These are phyloP conservation scores for Trichoderma cornu-damae DNA, from an alignment of 2,329 filamentous ascomycete genomes.

Conservation along the genomic window DNA sequence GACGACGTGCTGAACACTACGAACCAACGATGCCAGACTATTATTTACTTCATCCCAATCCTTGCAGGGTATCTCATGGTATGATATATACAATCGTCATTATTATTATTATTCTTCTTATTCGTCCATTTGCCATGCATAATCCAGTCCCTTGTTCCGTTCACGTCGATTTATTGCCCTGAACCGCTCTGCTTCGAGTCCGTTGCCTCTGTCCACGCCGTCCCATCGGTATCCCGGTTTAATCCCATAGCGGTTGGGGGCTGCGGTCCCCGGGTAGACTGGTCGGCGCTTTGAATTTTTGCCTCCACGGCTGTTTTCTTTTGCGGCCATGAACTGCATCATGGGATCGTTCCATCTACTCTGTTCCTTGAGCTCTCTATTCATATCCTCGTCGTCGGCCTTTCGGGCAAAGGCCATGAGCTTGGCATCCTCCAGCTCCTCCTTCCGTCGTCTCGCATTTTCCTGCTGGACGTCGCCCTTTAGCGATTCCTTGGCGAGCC, in stretches of 20 bases:
- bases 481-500: conserved; percentile 61
- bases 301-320: conserved; percentile 29
- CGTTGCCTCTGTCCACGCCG: conserved; percentile 88
- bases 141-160: conserved; percentile 74
- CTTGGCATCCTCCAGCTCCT: conserved; percentile 72
- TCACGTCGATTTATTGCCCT: conserved; percentile 74
- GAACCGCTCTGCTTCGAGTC: conserved; percentile 91
- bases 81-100: conserved; percentile 17
- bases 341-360: conserved; percentile 94
- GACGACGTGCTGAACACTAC: background rate
- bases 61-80: conserved; percentile 8
- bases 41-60: background rate
- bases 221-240: conserved; percentile 92
- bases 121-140: conserved; percentile 96
- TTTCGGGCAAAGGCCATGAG: conserved; percentile 73
- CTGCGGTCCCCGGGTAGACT: conserved; percentile 70
- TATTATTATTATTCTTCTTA: too few relatives aligned
- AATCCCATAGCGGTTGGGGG: conserved; percentile 92
- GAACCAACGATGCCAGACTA: background rate
- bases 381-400: conserved; percentile 82
- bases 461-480: conserved; percentile 81
- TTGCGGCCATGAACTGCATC: conserved; percentile 63
- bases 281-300: conserved; percentile 47
- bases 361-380: conserved; percentile 69
- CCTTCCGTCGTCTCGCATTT: conserved; percentile 58